Evolutionary conservation across 495 filamentous ascomycete genomes (phyloP).

Genomic region (Hyphodiscus hymeniophilus): DNA sequence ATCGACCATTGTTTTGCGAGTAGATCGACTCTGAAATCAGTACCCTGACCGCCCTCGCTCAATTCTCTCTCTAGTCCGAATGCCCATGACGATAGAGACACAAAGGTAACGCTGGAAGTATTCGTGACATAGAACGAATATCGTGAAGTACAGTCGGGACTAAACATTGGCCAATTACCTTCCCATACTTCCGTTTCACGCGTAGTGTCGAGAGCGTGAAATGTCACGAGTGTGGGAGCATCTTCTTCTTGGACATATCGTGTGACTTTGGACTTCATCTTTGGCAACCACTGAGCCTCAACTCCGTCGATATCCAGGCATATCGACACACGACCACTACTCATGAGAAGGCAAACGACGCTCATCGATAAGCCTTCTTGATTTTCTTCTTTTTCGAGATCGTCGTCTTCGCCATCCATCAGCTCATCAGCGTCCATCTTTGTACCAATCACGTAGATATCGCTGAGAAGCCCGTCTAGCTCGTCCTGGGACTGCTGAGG

Average conservation of each 20-base stretch:
- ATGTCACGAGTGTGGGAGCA: constrained; percentile 35
- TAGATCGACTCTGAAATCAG: constrained; percentile 63
- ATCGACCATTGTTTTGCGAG: constrained; percentile 55
- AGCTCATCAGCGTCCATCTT: constrained; percentile 48
- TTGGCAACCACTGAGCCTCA: constrained; percentile 79
- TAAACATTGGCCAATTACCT: constrained; percentile 65
- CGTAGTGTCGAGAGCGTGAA: constrained; percentile 54
- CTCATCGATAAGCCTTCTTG: constrained; percentile 61
- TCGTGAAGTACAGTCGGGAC: constrained; percentile 58
- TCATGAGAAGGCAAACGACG: constrained; percentile 67
- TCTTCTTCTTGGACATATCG: constrained; percentile 17
- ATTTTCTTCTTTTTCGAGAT: constrained; percentile 43
- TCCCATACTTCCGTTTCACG: constrained; percentile 39
- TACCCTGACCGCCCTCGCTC: constrained; percentile 53
- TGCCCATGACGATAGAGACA: constrained; percentile 69
- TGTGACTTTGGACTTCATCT: constrained; percentile 13
- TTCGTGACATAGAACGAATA: constrained; percentile 77
- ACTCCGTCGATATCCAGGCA: constrained; percentile 75
- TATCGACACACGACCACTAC: constrained; percentile 62
- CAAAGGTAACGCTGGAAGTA: constrained; percentile 55
- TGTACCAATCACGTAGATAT: constrained; percentile 45
- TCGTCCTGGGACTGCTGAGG: constrained; percentile 59
- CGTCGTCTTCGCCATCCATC: constrained; percentile 53
- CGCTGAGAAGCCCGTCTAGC: constrained; percentile 51
- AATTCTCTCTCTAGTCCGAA: constrained; percentile 71